Evolutionary conservation across 352 stramenopile species (phyloP).

Genomic region (Blastocystis sp.): DNA sequence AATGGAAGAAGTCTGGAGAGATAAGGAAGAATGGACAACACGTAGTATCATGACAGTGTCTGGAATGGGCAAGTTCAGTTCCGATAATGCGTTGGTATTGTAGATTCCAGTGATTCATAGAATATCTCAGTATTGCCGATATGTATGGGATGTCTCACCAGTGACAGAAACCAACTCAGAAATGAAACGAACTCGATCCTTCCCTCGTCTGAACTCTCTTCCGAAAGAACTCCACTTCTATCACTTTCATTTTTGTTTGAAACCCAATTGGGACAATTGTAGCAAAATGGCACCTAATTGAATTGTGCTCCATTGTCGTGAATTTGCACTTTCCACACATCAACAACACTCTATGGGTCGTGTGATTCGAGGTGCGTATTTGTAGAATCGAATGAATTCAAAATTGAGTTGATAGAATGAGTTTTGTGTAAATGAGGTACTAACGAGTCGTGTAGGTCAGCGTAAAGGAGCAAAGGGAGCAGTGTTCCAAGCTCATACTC

Average conservation of each 20-base stretch:
- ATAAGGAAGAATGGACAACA: slow-evolving; percentile 62
- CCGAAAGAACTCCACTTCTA: slow-evolving; percentile 18
- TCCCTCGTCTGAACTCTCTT: slow-evolving; percentile 45
- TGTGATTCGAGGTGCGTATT: slow-evolving; percentile 35
- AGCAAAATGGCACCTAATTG: background rate
- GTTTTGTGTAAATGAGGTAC: background rate
- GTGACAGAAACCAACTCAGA: background rate
- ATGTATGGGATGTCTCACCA: slow-evolving; percentile 10
- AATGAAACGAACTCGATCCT: slow-evolving; percentile 43
- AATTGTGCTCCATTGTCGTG: background rate
- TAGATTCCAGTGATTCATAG: background rate
- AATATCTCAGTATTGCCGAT: slow-evolving; percentile 30
- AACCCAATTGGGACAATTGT: background rate
- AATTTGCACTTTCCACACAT: background rate
- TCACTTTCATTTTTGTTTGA: slow-evolving; percentile 7
- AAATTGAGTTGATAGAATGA: too few relatives aligned
- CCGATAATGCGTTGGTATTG: slow-evolving; percentile 7
- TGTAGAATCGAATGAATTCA: too few relatives aligned
- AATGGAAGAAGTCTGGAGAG: slow-evolving; percentile 53
- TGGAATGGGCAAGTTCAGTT: slow-evolving; percentile 63
- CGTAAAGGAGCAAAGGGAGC: slow-evolving; percentile 66
- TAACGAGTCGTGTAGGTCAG: too few relatives aligned
- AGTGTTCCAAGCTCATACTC: slow-evolving; percentile 78
- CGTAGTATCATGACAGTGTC: slow-evolving; percentile 63
- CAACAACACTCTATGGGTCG: slow-evolving; percentile 27